Base-by-base conservation (phyloP, 2,329 filamentous ascomycete genomes). In the Beauveria sp. region DNA sequence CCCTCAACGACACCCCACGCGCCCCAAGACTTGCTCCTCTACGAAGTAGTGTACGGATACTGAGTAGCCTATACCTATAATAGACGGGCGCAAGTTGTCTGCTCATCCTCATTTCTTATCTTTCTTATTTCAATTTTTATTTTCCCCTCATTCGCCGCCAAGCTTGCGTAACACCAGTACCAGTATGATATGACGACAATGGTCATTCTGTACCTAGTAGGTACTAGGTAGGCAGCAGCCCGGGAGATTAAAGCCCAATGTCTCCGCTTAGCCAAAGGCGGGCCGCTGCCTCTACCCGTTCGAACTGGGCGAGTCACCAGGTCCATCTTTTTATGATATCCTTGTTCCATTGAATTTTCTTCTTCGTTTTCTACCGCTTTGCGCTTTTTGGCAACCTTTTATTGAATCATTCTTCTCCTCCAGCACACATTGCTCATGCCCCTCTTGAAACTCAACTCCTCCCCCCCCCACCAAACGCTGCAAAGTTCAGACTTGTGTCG, bases 251-350 rank as follows among this genome's bases (percentile, higher is more conserved):
- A 58, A 34, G 50, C 28, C 47, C 20, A n/a, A 53, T 16, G 45
- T 40, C 46, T 50, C 55, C 55, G 55, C 56, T 22, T 12, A 58
- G 30, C 56, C 56, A 58, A 30, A 34, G 46, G 56, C 56, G 56
- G 56, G 56, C 56, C 56, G 56, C 47, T 24, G 46, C 45, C 46
- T 50, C 16, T 51, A 28, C 56, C 46, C 45, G 56, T 28, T 30
- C 22, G 22, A 45, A 28, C 43, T 20, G 30, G 54, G 24, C 45
- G n/a, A 56, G 53, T 56, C 53, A 56, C 26, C 18, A 56, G 30
- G 30, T 3, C 54, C 22, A 18, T 6, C 38, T 45, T 47, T 40
- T 34, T 26, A 16, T 51, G 12, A 7, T 40, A 14, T 53, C 40
- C 30, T 53, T 40, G 14, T 16, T 28, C 18, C 24, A 26, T 50